phyloP scores from a whole-genome alignment of 441 rosid genomes.

The Arabidopsis lyrata region DNA sequence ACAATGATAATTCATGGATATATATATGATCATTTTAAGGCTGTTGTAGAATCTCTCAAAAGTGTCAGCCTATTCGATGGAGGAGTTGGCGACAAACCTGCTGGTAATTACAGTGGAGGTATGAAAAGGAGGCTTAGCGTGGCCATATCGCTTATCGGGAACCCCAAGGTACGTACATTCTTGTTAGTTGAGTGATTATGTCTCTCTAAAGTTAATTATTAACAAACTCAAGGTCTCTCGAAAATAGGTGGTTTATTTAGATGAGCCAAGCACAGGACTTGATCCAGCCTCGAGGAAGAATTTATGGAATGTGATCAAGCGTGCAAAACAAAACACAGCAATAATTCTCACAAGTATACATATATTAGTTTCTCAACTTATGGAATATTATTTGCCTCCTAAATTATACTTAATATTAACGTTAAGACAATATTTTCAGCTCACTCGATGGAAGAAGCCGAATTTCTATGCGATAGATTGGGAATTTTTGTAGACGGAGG shows the following conservation, averaged over 20 bases:
- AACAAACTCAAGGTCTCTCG: slow-evolving; percentile 18
- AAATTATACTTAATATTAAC: slow-evolving; percentile 4
- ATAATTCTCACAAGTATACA: slow-evolving; percentile 89
- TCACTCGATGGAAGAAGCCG: slow-evolving; percentile 99
- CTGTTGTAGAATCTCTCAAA: slow-evolving; percentile 92
- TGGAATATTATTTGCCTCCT: slow-evolving; percentile 4
- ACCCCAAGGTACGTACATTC: slow-evolving; percentile 65
- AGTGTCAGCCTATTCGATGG: slow-evolving; percentile 79
- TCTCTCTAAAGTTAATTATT: background rate
- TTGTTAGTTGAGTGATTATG: background rate
- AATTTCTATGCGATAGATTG: slow-evolving; percentile 82
- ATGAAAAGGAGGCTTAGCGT: slow-evolving; percentile 98
- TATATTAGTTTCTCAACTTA: slow-evolving; percentile 4
- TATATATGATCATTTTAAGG: slow-evolving; percentile 51
- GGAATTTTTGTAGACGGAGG: slow-evolving; percentile 90
- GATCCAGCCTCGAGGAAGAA: slow-evolving; percentile 95
- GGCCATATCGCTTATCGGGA: slow-evolving; percentile 92
- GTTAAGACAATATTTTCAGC: slow-evolving; percentile 55
- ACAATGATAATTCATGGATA: slow-evolving; percentile 7
- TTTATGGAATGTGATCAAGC: slow-evolving; percentile 89
- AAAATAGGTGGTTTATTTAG: slow-evolving; percentile 90
- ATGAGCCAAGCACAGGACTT: slow-evolving; percentile 96
- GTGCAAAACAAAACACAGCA: slow-evolving; percentile 81
- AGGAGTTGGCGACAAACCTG: slow-evolving; percentile 87
- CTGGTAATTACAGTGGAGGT: slow-evolving; percentile 96